Conservation (phyloP, 495 filamentous ascomycete genomes). For the Penicillium daleae region DNA sequence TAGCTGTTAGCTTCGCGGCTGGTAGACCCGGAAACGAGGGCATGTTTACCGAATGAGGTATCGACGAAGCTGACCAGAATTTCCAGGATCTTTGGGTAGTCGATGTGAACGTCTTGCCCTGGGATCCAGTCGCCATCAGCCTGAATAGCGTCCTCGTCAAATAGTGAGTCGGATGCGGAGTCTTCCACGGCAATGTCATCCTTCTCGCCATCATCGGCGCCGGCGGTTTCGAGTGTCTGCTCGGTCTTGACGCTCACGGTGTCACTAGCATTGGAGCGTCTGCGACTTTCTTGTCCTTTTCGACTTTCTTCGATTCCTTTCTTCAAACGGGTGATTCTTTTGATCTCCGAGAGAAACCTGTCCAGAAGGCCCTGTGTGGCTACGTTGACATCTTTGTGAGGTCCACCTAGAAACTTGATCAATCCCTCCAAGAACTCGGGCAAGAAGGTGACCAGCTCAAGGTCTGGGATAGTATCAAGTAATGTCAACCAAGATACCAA, state of each 20-base stretch:
- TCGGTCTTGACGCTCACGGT: conserved; percentile 61
- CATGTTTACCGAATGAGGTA: conserved; percentile 68
- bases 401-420: conserved; percentile 89
- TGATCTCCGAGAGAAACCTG: conserved; percentile 91
- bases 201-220: conserved; percentile 41
- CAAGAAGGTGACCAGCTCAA: conserved; percentile 91
- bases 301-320: conserved; percentile 88
- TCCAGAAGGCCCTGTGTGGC: conserved; percentile 90
- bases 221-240: conserved; percentile 35
- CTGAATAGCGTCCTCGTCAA: conserved; percentile 65
- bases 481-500: conserved; percentile 95
- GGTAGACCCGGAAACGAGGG: neutral
- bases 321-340: conserved; percentile 88
- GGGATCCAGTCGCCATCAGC: conserved; percentile 93
- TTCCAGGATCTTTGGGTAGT: conserved; percentile 87
- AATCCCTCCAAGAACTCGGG: conserved; percentile 91
- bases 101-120: conserved; percentile 94
- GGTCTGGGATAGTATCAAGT: conserved; percentile 93
- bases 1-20: conserved; percentile 10
- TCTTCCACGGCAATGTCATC: conserved; percentile 56
- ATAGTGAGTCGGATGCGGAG: conserved; percentile 60
- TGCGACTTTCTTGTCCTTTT: conserved; percentile 68
- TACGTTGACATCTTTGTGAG: conserved; percentile 89
- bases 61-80: conserved; percentile 91
- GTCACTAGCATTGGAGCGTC: conserved; percentile 67